Base-by-base conservation (phyloP, 73 alveolate genomes). In the Breviolum minutum region DNA sequence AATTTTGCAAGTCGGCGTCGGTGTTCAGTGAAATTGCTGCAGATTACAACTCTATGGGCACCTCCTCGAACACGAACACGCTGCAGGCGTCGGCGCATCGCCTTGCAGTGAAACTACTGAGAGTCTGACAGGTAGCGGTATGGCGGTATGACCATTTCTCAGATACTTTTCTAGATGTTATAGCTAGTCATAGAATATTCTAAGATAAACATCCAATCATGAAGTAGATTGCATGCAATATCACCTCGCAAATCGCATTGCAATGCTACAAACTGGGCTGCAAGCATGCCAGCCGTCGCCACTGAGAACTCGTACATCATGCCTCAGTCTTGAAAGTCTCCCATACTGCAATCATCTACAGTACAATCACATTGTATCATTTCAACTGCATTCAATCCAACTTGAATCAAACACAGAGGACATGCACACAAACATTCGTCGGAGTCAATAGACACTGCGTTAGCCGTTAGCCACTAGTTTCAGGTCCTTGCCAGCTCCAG, bases 11-110 rank as follows among this genome's bases (percentile, higher is more conserved):
- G 54, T 40, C 54, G 54, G 54, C 54, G 54, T 40, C 54, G 54
- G 54, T 40, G 54, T 40, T 40, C 54, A 3, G 54, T 40, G 54
- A 40, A 40, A 40, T 40, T 40, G 54, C 54, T 40, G 54, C 54
- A 40, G 54, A 40, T 40, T 3, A 40, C 54, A 40, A 3, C 54
- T 40, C 54, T 40, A 40, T 40, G 54, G 54, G 54, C 54, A 40
- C 96, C 96, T 90, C 96, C 96, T 16, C 96, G 86, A 29, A 90
- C 96, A 2, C 96, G 87, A 29, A 90, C 83, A 8, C 96, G 96
- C 87, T 90, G 96, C 96, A 90, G 84, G n/a, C 96, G 96, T 22
- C 96, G 87, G 10, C 96, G 87, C 96, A 90, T 90, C 48, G 95
- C 95, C 95, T 88, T 5, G 24, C 14, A 13, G 89, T 14, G 70